These are phyloP conservation scores for Rehmannia glutinosa DNA, from an alignment of 257 asterid genomes.

Conservation along the genomic window DNA sequence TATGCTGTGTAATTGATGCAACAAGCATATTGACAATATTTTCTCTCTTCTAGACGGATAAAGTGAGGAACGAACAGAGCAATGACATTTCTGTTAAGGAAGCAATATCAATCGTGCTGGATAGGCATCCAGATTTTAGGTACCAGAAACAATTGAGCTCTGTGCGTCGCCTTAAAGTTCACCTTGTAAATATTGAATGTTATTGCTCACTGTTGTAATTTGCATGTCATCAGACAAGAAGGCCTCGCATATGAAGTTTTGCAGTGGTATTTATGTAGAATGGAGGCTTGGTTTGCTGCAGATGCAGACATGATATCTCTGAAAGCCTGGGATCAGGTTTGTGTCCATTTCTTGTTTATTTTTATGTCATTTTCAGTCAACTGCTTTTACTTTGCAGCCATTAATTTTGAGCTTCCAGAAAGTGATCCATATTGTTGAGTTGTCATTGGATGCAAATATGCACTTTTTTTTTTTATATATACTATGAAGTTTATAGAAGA, in stretches of 20 bases:
- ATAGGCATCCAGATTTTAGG: slow-evolving; percentile 82
- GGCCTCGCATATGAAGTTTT: slow-evolving; percentile 84
- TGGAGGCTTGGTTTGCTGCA: slow-evolving; percentile 99
- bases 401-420: slow-evolving; percentile 5
- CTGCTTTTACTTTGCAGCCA: slow-evolving; percentile 4
- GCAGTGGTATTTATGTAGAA: slow-evolving; percentile 97
- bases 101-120: slow-evolving; percentile 80
- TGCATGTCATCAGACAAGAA: slow-evolving; percentile 51
- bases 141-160: slow-evolving; percentile 18
- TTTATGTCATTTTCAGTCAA: slow-evolving; percentile 2
- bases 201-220: slow-evolving; percentile 15
- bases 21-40: slow-evolving; percentile 13
- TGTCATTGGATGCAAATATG: neutral
- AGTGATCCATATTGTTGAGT: slow-evolving; percentile 6
- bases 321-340: slow-evolving; percentile 96
- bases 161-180: neutral
- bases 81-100: slow-evolving; percentile 80
- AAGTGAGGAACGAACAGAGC: slow-evolving; percentile 73
- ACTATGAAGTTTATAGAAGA: neutral
- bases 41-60: slow-evolving; percentile 62
- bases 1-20: neutral
- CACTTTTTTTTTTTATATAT: neutral
- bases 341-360: neutral
- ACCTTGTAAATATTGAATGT: slow-evolving; percentile 13
- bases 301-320: slow-evolving; percentile 97